Percentiles rank a stretch among this genome's conserved stretches.
Evolutionary conservation across 1,284 basidiomycete species (phyloP).

Genomic region (Phlebopus sp.): DNA sequence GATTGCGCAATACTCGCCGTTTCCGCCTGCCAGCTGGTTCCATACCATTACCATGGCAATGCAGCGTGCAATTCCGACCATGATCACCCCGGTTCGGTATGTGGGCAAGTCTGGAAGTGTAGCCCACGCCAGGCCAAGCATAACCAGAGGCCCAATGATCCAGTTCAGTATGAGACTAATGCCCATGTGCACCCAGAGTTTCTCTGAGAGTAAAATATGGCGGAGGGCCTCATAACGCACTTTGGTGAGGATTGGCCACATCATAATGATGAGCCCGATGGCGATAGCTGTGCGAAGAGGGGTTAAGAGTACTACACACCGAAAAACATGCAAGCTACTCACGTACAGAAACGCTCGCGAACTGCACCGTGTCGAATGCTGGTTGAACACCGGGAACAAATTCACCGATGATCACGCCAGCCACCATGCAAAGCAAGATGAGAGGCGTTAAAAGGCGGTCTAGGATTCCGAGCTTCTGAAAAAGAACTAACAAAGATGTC

Average conservation of each 20-base stretch:
- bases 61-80: conserved; percentile 57
- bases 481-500: conserved; percentile 33
- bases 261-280: conserved; percentile 82
- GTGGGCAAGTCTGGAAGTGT: conserved; percentile 75
- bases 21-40: conserved; percentile 78
- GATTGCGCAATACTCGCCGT: conserved; percentile 76
- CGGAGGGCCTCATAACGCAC: conserved; percentile 78
- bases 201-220: conserved; percentile 49
- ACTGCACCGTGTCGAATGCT: conserved; percentile 51
- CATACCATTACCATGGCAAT: conserved; percentile 86
- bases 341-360: conserved; percentile 61
- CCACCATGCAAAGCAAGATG: conserved; percentile 76
- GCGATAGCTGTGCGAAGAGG: conserved; percentile 55
- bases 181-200: conserved; percentile 63
- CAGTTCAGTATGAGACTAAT: conserved; percentile 80
- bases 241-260: conserved; percentile 84
- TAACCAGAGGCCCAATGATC: conserved; percentile 78
- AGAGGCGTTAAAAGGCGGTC: conserved; percentile 72
- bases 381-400: conserved; percentile 51
- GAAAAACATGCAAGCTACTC: conserved; percentile 30
- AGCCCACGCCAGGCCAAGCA: conserved; percentile 84
- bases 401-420: conserved; percentile 76
- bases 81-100: conserved; percentile 57
- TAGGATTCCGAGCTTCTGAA: conserved; percentile 47
- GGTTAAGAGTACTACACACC: neutral